Percentiles rank a stretch among this genome's conserved stretches.
phyloP scores from a whole-genome alignment of 495 filamentous ascomycete genomes.

The Bacidia gigantensis region DNA sequence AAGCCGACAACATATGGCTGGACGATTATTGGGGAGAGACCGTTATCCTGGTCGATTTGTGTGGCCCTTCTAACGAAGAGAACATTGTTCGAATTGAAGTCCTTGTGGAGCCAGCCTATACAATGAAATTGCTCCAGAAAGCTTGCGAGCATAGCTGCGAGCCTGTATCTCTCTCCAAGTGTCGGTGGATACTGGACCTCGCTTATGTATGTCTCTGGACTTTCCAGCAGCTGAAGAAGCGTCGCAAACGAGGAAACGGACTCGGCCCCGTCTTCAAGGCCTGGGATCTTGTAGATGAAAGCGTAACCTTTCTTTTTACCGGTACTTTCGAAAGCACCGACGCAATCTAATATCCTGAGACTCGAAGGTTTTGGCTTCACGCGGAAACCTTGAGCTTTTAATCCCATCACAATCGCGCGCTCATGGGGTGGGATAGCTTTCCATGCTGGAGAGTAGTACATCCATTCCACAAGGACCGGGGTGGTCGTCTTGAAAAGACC shows the following conservation, averaged over 20 bases:
- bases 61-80: neutral
- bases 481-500: neutral
- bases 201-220: neutral
- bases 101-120: neutral
- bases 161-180: neutral
- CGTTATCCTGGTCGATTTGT: neutral
- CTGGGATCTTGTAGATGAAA: too few relatives aligned
- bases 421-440: neutral
- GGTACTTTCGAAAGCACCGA: neutral
- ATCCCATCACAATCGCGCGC: neutral
- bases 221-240: neutral
- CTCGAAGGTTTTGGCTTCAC: neutral
- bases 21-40: too few relatives aligned
- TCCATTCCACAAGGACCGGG: neutral
- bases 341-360: neutral
- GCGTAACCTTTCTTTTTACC: neutral
- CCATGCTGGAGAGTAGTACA: neutral
- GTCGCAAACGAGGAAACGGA: neutral
- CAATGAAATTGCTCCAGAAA: neutral
- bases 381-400: neutral
- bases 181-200: too few relatives aligned
- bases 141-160: neutral
- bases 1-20: constrained; percentile 18
- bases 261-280: neutral
- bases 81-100: neutral